Conservation (phyloP, 192 early-diverging fungal species). For the Gigaspora rosea region DNA sequence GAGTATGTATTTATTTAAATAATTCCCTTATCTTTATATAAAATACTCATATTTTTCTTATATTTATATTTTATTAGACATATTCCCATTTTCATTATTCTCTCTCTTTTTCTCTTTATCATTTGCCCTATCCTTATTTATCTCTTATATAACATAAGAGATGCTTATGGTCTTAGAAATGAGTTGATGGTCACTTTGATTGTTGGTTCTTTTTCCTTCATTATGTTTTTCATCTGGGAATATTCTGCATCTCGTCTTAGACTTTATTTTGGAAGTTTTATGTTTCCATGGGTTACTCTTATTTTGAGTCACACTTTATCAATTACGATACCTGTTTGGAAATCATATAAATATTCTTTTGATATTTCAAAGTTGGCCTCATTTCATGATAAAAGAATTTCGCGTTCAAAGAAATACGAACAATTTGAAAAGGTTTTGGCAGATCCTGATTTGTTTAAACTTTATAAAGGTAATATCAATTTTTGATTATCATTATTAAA, state of each 20-base stretch:
- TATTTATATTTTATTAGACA: slow-evolving; percentile 1
- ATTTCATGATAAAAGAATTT: background rate
- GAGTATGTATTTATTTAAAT: too few species aligned
- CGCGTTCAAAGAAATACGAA: background rate
- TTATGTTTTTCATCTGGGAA: slow-evolving; percentile 18
- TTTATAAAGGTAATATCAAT: slow-evolving; percentile 18
- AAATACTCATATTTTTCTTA: background rate
- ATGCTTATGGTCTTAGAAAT: slow-evolving; percentile 26
- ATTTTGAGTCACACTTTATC: slow-evolving; percentile 23
- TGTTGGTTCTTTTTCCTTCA: background rate
- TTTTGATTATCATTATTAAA: background rate
- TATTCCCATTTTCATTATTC: background rate
- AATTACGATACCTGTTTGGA: slow-evolving; percentile 17
- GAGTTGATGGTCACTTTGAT: slow-evolving; percentile 17
- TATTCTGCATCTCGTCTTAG: background rate
- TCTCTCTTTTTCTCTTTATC: background rate
- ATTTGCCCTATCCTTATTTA: slow-evolving; percentile 12
- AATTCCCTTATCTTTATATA: too few species aligned
- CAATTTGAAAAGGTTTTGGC: slow-evolving; percentile 13
- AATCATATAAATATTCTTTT: background rate
- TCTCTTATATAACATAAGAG: slow-evolving; percentile 5
- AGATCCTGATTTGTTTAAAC: slow-evolving; percentile 21
- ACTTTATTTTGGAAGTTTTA: slow-evolving; percentile 20
- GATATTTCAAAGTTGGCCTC: background rate
- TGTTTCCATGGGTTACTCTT: slow-evolving; percentile 14